Conservation (phyloP, 495 filamentous ascomycete species). For the Terfezia boudieri region DNA sequence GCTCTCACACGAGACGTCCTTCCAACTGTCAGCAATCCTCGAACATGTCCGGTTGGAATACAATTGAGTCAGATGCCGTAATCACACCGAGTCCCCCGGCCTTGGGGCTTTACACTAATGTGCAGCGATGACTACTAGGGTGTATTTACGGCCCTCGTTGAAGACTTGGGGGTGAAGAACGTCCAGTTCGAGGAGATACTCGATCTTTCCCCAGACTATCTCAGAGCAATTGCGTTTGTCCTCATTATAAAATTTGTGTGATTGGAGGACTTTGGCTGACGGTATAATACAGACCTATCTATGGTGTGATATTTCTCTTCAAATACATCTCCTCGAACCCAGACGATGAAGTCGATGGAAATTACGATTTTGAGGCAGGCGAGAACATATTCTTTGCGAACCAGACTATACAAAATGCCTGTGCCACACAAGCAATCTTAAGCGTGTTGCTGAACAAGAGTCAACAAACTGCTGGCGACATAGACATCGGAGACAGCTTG, state of each 20-base stretch:
- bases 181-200: conserved; percentile 97
- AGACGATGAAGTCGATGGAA: conserved; percentile 42
- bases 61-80: conserved; percentile 90
- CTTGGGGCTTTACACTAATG: no score
- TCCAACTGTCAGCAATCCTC: neutral
- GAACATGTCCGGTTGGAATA: conserved; percentile 35
- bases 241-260: neutral
- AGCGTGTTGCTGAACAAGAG: conserved; percentile 72
- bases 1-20: no score
- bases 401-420: conserved; percentile 98
- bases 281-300: conserved; percentile 38
- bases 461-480: conserved; percentile 18
- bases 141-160: conserved; percentile 86
- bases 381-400: conserved; percentile 79
- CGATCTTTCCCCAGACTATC: conserved; percentile 57
- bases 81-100: conserved; percentile 12
- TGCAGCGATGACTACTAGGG: conserved; percentile 31
- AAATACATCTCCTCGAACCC: conserved; percentile 41
- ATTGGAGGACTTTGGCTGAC: neutral
- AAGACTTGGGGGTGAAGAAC: conserved; percentile 74
- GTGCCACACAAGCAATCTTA: conserved; percentile 88
- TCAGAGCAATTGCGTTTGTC: conserved; percentile 34
- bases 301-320: conserved; percentile 99
- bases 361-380: conserved; percentile 49
- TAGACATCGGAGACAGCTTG: conserved; percentile 38